Percentiles rank a stretch among this genome's conserved stretches.
These are phyloP conservation scores for Selaginella tamariscina DNA, from an alignment of 75 land plant species.

Conservation along the genomic window DNA sequence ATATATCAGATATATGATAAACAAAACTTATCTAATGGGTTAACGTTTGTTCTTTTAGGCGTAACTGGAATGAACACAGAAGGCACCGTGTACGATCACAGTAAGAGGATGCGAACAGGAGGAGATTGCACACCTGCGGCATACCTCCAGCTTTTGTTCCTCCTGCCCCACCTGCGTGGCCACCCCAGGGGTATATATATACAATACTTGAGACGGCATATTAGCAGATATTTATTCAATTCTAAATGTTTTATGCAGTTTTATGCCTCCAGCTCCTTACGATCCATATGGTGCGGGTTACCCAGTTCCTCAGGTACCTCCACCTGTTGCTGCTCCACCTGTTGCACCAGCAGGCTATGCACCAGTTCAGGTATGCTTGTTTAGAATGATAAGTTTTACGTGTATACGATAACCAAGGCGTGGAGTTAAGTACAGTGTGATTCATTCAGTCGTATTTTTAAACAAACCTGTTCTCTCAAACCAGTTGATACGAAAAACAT, in stretches of 20 bases:
- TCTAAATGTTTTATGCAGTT: conserved; percentile 30
- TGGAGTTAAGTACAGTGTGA: too few relatives aligned
- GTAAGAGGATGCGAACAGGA: conserved; percentile 72
- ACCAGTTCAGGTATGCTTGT: conserved; percentile 64
- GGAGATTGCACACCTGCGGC: conserved; percentile 68
- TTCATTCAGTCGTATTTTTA: too few relatives aligned
- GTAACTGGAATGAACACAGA: conserved; percentile 45
- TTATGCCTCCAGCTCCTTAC: conserved; percentile 64
- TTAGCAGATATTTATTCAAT: not conserved
- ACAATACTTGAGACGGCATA: too few relatives aligned
- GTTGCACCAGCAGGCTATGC: conserved; percentile 82
- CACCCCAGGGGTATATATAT: conserved; percentile 63
- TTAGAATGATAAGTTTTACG: not conserved
- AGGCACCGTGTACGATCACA: conserved; percentile 57
- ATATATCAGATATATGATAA: not conserved
- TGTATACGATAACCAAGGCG: not conserved
- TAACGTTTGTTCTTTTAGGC: not conserved
- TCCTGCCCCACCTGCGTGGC: conserved; percentile 75
- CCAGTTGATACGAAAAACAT: too few relatives aligned
- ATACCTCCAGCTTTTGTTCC: conserved; percentile 64
- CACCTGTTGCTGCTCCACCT: conserved; percentile 34
- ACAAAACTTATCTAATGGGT: not conserved
- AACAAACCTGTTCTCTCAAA: too few relatives aligned
- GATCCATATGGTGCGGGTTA: conserved; percentile 82
- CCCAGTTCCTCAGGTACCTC: conserved; percentile 40